phyloP scores from a whole-genome alignment of 768 basidiomycete genomes.

The Panus rudis region DNA sequence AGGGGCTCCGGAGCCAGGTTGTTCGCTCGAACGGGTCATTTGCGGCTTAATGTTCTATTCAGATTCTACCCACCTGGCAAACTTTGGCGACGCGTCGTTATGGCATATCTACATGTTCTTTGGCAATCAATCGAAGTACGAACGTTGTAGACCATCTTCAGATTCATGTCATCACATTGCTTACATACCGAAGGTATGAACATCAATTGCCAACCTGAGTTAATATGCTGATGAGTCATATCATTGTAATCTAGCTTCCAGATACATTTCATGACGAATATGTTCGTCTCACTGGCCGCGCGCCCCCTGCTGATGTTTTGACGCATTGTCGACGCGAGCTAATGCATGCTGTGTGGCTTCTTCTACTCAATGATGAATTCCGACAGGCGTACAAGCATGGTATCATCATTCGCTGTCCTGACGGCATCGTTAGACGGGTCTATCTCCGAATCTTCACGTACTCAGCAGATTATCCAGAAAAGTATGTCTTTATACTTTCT shows the following conservation, averaged over 20 bases:
- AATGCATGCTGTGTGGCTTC: conserved; percentile 15
- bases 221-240: not conserved
- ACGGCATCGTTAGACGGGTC: conserved; percentile 15
- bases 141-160: not conserved
- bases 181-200: conserved; percentile 12
- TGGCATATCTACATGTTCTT: conserved; percentile 12
- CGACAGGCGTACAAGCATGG: conserved; percentile 18
- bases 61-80: conserved; percentile 19
- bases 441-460: conserved; percentile 21
- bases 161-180: conserved; percentile 17
- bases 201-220: too few relatives aligned
- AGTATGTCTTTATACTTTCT: conserved; percentile 12
- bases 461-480: conserved; percentile 24
- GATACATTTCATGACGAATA: conserved; percentile 13
- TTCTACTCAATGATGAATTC: conserved; percentile 16
- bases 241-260: conserved; percentile 9
- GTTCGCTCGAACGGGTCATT: conserved; percentile 10
- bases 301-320: conserved; percentile 1
- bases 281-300: not conserved
- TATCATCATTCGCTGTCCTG: conserved; percentile 12
- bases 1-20: conserved; percentile 7
- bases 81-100: conserved; percentile 12
- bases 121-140: conserved; percentile 9
- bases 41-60: conserved; percentile 21
- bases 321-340: conserved; percentile 18